Evolutionary conservation across 495 filamentous ascomycete genomes (phyloP).

Genomic region (Lasiosphaeria miniovina): DNA sequence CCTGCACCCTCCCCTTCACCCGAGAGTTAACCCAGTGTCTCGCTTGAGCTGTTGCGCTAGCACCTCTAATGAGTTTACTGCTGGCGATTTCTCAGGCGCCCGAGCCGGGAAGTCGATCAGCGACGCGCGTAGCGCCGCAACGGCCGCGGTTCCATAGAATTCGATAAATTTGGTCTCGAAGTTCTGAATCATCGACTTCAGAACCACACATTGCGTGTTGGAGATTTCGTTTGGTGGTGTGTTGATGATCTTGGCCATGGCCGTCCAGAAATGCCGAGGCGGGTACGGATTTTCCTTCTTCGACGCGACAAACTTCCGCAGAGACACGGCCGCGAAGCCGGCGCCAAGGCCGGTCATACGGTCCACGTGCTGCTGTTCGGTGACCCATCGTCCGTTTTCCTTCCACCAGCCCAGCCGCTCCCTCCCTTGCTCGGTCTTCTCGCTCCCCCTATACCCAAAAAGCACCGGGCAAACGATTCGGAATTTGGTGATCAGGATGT

Average conservation of each 20-base stretch:
- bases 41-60: constrained; percentile 56
- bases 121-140: constrained; percentile 60
- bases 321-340: constrained; percentile 75
- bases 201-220: constrained; percentile 72
- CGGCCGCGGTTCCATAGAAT: constrained; percentile 71
- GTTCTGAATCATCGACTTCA: constrained; percentile 72
- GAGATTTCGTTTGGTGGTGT: constrained; percentile 63
- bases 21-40: constrained; percentile 54
- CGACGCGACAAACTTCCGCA: constrained; percentile 74
- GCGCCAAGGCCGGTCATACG: constrained; percentile 81
- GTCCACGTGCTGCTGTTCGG: constrained; percentile 67
- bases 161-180: constrained; percentile 67
- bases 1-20: neutral
- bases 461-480: constrained; percentile 77
- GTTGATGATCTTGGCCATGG: constrained; percentile 69
- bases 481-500: constrained; percentile 86
- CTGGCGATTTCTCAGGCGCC: constrained; percentile 47
- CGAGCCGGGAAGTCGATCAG: constrained; percentile 66
- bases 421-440: constrained; percentile 68
- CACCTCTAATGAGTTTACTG: constrained; percentile 56
- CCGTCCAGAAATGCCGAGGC: constrained; percentile 73
- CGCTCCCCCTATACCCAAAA: constrained; percentile 76
- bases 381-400: constrained; percentile 54
- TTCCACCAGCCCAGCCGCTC: constrained; percentile 73
- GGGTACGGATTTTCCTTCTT: constrained; percentile 71